Percentiles rank a stretch among this genome's conserved stretches.
phyloP scores from a whole-genome alignment of 2,329 filamentous ascomycete genomes.

The Chrysoporthe puriensis region DNA sequence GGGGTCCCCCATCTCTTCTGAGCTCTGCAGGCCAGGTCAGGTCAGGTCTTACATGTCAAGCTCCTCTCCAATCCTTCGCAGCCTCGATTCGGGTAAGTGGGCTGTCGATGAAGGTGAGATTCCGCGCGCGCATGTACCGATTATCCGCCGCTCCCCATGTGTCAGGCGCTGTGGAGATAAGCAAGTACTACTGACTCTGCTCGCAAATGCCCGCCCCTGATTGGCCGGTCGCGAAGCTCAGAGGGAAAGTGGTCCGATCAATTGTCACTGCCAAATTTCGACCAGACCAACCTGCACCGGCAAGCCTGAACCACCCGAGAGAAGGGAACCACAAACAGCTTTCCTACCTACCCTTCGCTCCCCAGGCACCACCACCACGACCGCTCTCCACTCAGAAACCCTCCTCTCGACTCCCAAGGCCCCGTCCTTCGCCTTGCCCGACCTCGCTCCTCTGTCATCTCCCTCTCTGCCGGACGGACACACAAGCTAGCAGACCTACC shows the following conservation, averaged over 20 bases:
- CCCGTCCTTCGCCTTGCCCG: slow-evolving; percentile 32
- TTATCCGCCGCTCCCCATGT: not conserved
- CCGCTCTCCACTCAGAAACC: slow-evolving; percentile 23
- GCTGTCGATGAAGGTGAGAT: slow-evolving; percentile 1
- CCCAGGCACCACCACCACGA: slow-evolving; percentile 16
- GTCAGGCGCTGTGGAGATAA: slow-evolving; percentile 15
- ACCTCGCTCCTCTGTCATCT: slow-evolving; percentile 23
- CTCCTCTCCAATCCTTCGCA: slow-evolving; percentile 4
- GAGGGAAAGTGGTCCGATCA: slow-evolving; percentile 15
- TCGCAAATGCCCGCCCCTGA: slow-evolving; percentile 10
- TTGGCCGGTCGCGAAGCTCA: slow-evolving; percentile 8
- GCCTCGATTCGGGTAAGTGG: not conserved
- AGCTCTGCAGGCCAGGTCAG: not conserved
- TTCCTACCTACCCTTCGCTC: slow-evolving; percentile 2
- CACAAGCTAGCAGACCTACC: slow-evolving; percentile 45
- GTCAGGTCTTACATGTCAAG: not conserved
- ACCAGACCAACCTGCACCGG: slow-evolving; percentile 5
- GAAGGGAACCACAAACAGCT: slow-evolving; percentile 12
- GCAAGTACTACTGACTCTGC: slow-evolving; percentile 14
- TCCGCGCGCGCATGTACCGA: not conserved
- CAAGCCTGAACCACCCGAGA: slow-evolving; percentile 5
- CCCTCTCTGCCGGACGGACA: slow-evolving; percentile 65
- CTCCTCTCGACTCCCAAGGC: slow-evolving; percentile 33
- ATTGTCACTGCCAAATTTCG: slow-evolving; percentile 11
- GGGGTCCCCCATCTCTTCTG: not conserved